A percentile compares a stretch with the other conserved stretches of the same genome.
Evolutionary conservation across 192 early-diverging fungal genomes (phyloP).

Genomic region (Mortierella alpina): DNA sequence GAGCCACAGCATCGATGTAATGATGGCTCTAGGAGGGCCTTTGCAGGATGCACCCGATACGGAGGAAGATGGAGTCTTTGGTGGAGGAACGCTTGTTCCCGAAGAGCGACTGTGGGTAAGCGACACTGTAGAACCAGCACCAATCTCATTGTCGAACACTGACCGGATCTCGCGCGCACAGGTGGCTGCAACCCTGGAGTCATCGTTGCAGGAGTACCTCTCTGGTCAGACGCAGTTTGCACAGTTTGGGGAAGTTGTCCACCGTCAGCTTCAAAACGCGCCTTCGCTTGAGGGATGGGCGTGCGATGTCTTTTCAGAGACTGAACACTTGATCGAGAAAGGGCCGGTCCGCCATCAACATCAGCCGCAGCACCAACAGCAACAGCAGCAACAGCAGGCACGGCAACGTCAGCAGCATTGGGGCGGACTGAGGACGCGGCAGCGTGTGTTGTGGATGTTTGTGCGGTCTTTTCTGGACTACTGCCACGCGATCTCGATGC

Average conservation of each 20-base stretch:
- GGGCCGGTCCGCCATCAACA: not conserved
- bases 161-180: slow-evolving; percentile 21
- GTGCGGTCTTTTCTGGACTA: slow-evolving; percentile 17
- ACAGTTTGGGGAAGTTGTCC: slow-evolving; percentile 3
- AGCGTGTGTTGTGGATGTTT: slow-evolving; percentile 23
- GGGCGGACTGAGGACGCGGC: slow-evolving; percentile 2
- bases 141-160: not conserved
- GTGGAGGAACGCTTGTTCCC: no score
- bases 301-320: slow-evolving; percentile 6
- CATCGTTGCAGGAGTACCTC: slow-evolving; percentile 16
- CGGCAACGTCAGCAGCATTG: not conserved
- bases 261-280: slow-evolving; percentile 1
- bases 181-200: slow-evolving; percentile 16
- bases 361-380: not conserved
- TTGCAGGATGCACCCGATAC: not conserved
- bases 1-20: slow-evolving; percentile 10
- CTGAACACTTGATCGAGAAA: not conserved
- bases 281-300: slow-evolving; percentile 12
- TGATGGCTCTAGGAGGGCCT: slow-evolving; percentile 15
- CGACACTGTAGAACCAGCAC: not conserved
- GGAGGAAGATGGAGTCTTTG: not conserved
- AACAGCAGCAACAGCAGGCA: not conserved
- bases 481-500: slow-evolving; percentile 3
- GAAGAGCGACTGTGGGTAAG: not conserved
- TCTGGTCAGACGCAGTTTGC: slow-evolving; percentile 14